phyloP scores from a whole-genome alignment of 768 basidiomycete species.

The Hygrocybe punicea region DNA sequence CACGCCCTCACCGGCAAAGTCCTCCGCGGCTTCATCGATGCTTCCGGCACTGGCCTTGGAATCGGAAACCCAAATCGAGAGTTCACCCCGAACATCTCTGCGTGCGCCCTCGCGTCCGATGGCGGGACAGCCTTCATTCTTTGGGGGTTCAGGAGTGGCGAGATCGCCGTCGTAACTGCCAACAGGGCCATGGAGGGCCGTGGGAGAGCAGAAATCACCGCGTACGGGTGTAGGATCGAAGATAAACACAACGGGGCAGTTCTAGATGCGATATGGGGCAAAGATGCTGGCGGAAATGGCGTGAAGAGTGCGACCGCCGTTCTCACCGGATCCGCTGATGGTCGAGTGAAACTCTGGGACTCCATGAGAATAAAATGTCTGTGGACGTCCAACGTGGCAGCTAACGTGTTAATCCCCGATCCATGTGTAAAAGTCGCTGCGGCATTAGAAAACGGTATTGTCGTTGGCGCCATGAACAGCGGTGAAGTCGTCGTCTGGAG shows the following conservation, averaged over 20 bases:
- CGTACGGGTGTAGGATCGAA: slow-evolving; percentile 46
- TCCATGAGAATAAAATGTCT: slow-evolving; percentile 49
- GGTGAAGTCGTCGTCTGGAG: slow-evolving; percentile 60
- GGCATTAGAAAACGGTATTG: slow-evolving; percentile 36
- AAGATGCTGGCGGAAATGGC: slow-evolving; percentile 17
- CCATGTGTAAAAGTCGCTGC: slow-evolving; percentile 50
- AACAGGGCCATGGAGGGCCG: slow-evolving; percentile 56
- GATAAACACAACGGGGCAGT: slow-evolving; percentile 68
- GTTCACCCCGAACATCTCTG: slow-evolving; percentile 63
- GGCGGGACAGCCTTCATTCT: slow-evolving; percentile 63
- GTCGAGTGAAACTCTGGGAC: slow-evolving; percentile 73
- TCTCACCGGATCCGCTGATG: slow-evolving; percentile 59
- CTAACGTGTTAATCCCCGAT: slow-evolving; percentile 40
- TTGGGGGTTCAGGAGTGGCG: slow-evolving; percentile 74
- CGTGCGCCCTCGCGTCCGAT: slow-evolving; percentile 55
- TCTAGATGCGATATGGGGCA: slow-evolving; percentile 52
- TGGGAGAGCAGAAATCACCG: slow-evolving; percentile 31
- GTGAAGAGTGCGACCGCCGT: slow-evolving; percentile 23
- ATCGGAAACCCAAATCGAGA: slow-evolving; percentile 68
- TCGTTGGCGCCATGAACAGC: slow-evolving; percentile 51
- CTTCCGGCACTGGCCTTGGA: slow-evolving; percentile 55
- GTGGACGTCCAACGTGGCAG: slow-evolving; percentile 55
- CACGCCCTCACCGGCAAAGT: slow-evolving; percentile 66
- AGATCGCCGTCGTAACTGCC: slow-evolving; percentile 58
- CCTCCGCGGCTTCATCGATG: slow-evolving; percentile 65